Base-by-base conservation (phyloP, 2,329 filamentous ascomycete genomes). In the Dactylellina leptospora region DNA sequence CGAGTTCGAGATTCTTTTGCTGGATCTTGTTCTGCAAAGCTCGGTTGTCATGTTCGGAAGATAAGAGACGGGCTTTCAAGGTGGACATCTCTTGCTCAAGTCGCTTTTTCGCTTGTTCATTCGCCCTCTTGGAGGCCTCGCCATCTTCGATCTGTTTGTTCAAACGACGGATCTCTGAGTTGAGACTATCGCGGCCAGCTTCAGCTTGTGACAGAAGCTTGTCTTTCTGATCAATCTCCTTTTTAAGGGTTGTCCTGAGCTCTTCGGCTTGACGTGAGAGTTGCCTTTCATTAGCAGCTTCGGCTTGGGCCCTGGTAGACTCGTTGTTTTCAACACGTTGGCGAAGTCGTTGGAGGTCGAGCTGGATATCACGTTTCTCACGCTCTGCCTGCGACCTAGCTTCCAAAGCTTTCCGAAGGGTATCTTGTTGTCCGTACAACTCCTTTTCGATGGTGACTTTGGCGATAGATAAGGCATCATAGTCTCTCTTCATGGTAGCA, bases 361-460 rank as follows among this genome's bases (percentile, higher is more conserved):
- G 85, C 66, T 96, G 91, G 44, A 95, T 90, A 60, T 96, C 91
- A 77, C 96, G 95, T 1, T 93, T 90, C 77, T 96, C 92, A 75
- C 89, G 87, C 78, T 99, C 93, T 0, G 91, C 91, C 3, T 87
- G 86, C 3, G 88, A 84, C 28, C 91, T 87, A 48, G 91, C 89
- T 79, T 96, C 92, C 75, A 90, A 91, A 9, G 92, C 91, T 60
- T 93, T 87, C 36, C 95, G 88, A 47, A 97, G 85, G 9, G 91
- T 90, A 78, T 99, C 93, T 79, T 97, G 93, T 78, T 97, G 93
- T 3, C 91, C 89, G 78, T 97, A 97, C 79, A 99, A 88, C 80
- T 97, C 93, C 80, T 97, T 97, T 80, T 99, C 93, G 74, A 99
- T 96, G 48, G 88, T 96, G 77, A 97, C 96, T 80, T 99, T 99